These are phyloP conservation scores for Nematocida ironsii DNA, from an alignment of 371 early-diverging fungal genomes.

Conservation along the genomic window DNA sequence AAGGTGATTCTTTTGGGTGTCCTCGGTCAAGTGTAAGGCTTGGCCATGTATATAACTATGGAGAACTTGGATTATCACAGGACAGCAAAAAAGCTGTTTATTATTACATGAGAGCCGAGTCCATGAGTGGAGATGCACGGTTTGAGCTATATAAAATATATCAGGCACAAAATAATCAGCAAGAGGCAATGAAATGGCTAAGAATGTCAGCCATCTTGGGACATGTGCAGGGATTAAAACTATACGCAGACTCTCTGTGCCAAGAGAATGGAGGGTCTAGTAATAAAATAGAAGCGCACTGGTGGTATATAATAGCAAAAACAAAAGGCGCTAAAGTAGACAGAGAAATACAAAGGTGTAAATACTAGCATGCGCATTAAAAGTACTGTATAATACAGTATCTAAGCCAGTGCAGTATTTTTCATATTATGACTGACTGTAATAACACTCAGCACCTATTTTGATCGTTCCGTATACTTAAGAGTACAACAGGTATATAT, in stretches of 20 bases:
- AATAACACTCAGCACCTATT: too few relatives aligned
- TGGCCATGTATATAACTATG: constrained; percentile 63
- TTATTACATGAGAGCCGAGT: constrained; percentile 41
- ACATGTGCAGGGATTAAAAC: constrained; percentile 82
- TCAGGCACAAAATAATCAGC: background rate
- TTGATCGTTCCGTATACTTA: too few relatives aligned
- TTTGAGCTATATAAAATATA: constrained; percentile 73
- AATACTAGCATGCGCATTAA: background rate
- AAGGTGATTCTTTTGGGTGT: constrained; percentile 65
- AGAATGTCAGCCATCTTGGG: constrained; percentile 82
- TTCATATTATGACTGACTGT: too few relatives aligned
- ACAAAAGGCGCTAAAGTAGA: constrained; percentile 12
- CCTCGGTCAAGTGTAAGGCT: constrained; percentile 66
- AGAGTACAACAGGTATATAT: too few relatives aligned
- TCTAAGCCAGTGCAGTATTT: too few relatives aligned
- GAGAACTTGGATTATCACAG: constrained; percentile 54
- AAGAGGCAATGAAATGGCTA: constrained; percentile 82
- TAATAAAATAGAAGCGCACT: constrained; percentile 68
- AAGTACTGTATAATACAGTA: background rate
- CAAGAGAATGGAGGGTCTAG: constrained; percentile 70
- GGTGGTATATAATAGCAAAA: constrained; percentile 67
- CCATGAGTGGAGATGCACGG: constrained; percentile 22
- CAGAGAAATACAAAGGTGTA: constrained; percentile 18
- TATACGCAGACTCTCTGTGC: constrained; percentile 85
- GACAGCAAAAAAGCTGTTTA: constrained; percentile 12